phyloP scores from a whole-genome alignment of 1,284 basidiomycete species.

The Cutaneotrichosporon mucoides region DNA sequence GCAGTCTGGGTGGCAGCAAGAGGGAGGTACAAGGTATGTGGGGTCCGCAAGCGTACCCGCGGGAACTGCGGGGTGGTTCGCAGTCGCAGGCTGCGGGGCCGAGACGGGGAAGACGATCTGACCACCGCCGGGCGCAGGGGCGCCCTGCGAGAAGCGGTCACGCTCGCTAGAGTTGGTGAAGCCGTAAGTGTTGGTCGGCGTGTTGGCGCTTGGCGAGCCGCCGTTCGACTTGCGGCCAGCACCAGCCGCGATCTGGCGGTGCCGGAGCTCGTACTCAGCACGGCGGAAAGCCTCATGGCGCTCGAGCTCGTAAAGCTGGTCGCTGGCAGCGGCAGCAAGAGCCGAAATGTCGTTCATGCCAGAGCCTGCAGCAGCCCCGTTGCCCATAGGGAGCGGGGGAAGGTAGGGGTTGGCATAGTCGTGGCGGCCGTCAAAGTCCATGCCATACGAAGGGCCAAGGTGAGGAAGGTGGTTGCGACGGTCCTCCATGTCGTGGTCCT shows the following conservation, averaged over 20 bases:
- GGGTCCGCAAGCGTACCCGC: conserved; percentile 50
- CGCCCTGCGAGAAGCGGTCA: conserved; percentile 38
- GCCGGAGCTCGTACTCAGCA: conserved; percentile 77
- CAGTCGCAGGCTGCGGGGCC: conserved; percentile 45
- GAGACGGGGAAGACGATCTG: conserved; percentile 48
- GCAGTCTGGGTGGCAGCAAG: conserved; percentile 53
- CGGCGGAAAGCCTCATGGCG: conserved; percentile 73
- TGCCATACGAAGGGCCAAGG: conserved; percentile 44
- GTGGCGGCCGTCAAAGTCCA: conserved; percentile 42
- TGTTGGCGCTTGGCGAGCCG: conserved; percentile 57
- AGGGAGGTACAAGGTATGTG: conserved; percentile 50
- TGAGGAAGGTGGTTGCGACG: conserved; percentile 36
- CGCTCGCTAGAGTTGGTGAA: conserved; percentile 36
- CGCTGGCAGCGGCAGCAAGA: conserved; percentile 74
- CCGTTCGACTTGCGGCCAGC: conserved; percentile 55
- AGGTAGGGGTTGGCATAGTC: conserved; percentile 39
- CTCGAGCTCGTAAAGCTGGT: conserved; percentile 81
- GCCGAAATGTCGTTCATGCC: conserved; percentile 57
- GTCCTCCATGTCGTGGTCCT: conserved; percentile 39
- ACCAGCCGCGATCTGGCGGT: conserved; percentile 52
- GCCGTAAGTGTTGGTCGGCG: conserved; percentile 22
- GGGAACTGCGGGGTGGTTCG: conserved; percentile 46
- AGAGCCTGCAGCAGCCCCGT: conserved; percentile 22
- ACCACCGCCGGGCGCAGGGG: conserved; percentile 36
- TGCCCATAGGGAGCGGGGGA: conserved; percentile 29